Base-by-base conservation (phyloP, 345 rosid genomes). In the Aegle marmelos region DNA sequence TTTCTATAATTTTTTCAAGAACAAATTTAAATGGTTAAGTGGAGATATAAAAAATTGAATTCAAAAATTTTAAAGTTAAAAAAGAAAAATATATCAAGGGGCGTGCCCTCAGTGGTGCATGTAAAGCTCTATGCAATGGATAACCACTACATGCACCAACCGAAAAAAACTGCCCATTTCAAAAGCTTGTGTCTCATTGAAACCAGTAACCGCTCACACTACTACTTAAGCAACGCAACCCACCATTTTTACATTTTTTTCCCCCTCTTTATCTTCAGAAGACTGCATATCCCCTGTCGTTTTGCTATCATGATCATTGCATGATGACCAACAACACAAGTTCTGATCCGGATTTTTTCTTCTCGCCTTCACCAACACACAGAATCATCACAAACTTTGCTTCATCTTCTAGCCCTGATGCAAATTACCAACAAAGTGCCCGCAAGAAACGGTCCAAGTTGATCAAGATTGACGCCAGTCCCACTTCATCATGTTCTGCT, bases 361-460 rank as follows among this genome's bases (percentile, higher is more conserved):
- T 84, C 73, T 45, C 76, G 21, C 48, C 80, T 54, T 79, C 86
- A 28, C 41, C 60, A 28, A 11, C 30, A 70, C 82, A 78, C 77
- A 79, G 56, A 4, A 79, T 63, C 48, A 70, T 74, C 69, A 80
- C 79, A 36, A 58, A 74, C 5, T 63, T 84, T 56, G 76, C 77
- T 80, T 84, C 90, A 68, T 72, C 83, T 33, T 73, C 85, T 4
- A 71, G 74, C 34, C 73, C 73, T 61, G 58, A 78, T 65, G 71
- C 78, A 57, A 58, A 74, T 72, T 78, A 73, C 72, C 61, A 72
- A 30, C 83, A 79, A 6, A 89, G 86, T 37, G 85, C 85, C 4
- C 81, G 82, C 10, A 93, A 82, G 82, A 93, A 88, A 76, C 86
- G 93, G 11, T 75, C 92, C 70, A 88, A 77, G 56, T 68, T 81